A percentile compares a stretch with the other conserved stretches of the same genome.
phyloP scores from a whole-genome alignment of 192 early-diverging fungal species.

The Coemansia sp. region DNA sequence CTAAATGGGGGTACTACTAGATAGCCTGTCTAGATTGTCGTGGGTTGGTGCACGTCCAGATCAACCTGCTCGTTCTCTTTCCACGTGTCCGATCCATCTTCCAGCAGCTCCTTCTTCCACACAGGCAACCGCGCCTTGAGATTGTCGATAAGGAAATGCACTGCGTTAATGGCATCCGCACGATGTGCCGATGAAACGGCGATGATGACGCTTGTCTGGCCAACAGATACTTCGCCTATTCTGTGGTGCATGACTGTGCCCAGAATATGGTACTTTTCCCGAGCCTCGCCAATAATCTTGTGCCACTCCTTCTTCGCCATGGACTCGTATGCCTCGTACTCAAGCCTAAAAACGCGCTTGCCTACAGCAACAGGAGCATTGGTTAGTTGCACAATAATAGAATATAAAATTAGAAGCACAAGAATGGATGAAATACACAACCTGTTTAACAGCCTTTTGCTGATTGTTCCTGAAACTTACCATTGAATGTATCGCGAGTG shows the following conservation, averaged over 20 bases:
- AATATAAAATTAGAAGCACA: neutral
- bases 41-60: slow-evolving; percentile 14
- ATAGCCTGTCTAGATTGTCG: neutral
- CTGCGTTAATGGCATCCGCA: slow-evolving; percentile 70
- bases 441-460: neutral
- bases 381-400: neutral
- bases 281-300: slow-evolving; percentile 63
- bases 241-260: slow-evolving; percentile 79
- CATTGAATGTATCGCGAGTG: slow-evolving; percentile 79
- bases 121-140: slow-evolving; percentile 86
- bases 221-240: slow-evolving; percentile 74
- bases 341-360: slow-evolving; percentile 69
- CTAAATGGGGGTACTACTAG: too few relatives aligned
- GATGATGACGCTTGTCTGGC: slow-evolving; percentile 79
- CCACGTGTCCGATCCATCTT: slow-evolving; percentile 74
- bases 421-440: neutral
- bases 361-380: slow-evolving; percentile 24
- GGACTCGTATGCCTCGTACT: slow-evolving; percentile 84
- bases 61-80: slow-evolving; percentile 60
- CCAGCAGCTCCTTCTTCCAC: slow-evolving; percentile 93
- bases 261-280: slow-evolving; percentile 63
- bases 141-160: slow-evolving; percentile 83
- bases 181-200: slow-evolving; percentile 80
- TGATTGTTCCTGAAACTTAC: slow-evolving; percentile 30
- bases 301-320: slow-evolving; percentile 80